Conservation (phyloP, 345 rosid species). For the Populus tremula region DNA sequence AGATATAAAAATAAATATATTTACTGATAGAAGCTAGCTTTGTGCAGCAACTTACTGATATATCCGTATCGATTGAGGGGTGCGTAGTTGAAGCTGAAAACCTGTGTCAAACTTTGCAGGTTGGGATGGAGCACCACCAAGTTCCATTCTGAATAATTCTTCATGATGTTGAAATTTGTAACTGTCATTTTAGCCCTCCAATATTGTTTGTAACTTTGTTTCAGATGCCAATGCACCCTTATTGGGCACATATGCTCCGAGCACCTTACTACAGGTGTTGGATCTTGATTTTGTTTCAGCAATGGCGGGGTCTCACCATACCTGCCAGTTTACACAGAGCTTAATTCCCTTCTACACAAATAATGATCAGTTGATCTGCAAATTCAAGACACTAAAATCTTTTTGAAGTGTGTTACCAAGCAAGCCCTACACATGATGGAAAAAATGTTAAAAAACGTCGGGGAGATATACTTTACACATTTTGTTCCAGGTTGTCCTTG, state of each 20-base stretch:
- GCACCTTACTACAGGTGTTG: constrained; percentile 50
- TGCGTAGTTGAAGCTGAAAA: constrained; percentile 72
- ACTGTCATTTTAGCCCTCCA: constrained; percentile 81
- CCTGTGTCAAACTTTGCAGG: constrained; percentile 45
- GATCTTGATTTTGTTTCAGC: constrained; percentile 44
- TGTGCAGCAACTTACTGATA: constrained; percentile 45
- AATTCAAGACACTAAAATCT: not conserved
- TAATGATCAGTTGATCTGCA: not conserved
- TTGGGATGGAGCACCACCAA: constrained; percentile 81
- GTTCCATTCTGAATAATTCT: constrained; percentile 75
- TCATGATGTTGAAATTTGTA: constrained; percentile 52
- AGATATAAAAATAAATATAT: no score
- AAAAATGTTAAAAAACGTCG: not conserved
- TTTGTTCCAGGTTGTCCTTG: constrained; percentile 36
- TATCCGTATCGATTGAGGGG: constrained; percentile 47
- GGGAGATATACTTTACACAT: constrained; percentile 49
- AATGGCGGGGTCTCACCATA: constrained; percentile 36
- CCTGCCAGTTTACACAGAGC: constrained; percentile 27
- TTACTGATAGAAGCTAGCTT: not conserved
- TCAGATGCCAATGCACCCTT: constrained; percentile 85
- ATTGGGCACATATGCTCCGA: constrained; percentile 75
- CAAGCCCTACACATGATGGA: no score
- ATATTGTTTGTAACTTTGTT: constrained; percentile 63
- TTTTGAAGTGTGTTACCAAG: no score
- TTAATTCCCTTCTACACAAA: no score